A percentile compares a stretch with the other conserved stretches of the same genome.
phyloP scores from a whole-genome alignment of 768 basidiomycete species.

The Antrodiella citrinella region DNA sequence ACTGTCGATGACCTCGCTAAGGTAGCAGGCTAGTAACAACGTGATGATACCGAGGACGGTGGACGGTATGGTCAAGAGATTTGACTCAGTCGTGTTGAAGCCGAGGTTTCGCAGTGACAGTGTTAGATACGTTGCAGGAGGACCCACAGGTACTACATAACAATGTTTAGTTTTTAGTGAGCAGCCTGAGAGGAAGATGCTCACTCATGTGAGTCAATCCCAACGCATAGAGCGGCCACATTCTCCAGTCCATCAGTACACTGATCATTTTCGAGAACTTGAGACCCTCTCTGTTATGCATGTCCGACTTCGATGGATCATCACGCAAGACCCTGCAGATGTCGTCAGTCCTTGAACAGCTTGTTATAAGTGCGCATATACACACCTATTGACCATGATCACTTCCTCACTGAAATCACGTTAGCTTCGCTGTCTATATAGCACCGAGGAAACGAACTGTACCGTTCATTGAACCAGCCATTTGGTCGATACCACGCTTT shows the following conservation, averaged over 20 bases:
- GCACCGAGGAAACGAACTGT: too few relatives aligned
- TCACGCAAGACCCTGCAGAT: conserved; percentile 45
- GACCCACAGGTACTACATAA: conserved; percentile 42
- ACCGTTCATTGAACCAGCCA: conserved; percentile 60
- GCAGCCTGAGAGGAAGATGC: conserved; percentile 9
- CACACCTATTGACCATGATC: conserved; percentile 46
- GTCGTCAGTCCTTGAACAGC: too few relatives aligned
- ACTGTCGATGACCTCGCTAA: conserved; percentile 45
- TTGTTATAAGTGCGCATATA: too few relatives aligned
- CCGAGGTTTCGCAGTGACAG: conserved; percentile 54
- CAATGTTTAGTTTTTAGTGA: background rate
- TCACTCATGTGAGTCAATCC: conserved; percentile 47
- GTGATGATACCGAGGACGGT: conserved; percentile 35
- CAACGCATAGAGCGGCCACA: conserved; percentile 61
- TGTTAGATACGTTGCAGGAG: conserved; percentile 57
- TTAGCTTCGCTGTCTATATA: too few relatives aligned
- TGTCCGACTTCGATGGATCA: conserved; percentile 57
- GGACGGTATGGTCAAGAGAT: conserved; percentile 55
- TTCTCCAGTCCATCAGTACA: conserved; percentile 49
- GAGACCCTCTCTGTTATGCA: conserved; percentile 72
- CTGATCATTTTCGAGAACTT: conserved; percentile 38
- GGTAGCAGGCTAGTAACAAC: conserved; percentile 36
- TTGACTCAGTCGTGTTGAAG: conserved; percentile 55
- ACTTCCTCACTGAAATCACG: conserved; percentile 50
- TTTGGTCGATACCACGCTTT: conserved; percentile 49